phyloP scores from a whole-genome alignment of 139 green algal species.

The Volvox africanus region DNA sequence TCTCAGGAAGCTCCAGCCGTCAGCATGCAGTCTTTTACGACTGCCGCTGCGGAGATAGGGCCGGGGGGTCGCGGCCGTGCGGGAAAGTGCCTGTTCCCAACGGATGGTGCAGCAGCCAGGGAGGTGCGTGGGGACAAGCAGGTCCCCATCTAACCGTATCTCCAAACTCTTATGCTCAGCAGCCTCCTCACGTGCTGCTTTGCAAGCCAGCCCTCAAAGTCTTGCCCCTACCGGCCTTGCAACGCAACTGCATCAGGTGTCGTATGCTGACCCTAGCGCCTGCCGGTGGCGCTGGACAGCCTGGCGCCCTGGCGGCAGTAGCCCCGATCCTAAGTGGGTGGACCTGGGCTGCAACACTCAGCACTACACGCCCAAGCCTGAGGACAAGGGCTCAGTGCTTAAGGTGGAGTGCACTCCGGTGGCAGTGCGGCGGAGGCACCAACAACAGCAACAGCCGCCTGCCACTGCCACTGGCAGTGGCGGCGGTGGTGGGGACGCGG shows the following conservation, averaged over 20 bases:
- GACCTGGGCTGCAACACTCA: conserved; percentile 53
- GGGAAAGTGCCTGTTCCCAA: too few species aligned
- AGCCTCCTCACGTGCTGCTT: too few species aligned
- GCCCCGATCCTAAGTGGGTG: conserved; percentile 36
- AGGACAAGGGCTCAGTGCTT: conserved; percentile 74
- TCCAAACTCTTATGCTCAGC: too few species aligned
- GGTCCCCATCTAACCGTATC: too few species aligned
- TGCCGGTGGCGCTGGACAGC: conserved; percentile 54
- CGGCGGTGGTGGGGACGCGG: neutral
- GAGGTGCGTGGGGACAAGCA: too few species aligned
- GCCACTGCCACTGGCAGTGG: neutral
- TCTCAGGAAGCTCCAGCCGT: neutral
- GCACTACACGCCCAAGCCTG: conserved; percentile 68
- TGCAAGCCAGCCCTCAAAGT: too few species aligned
- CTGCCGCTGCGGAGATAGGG: too few species aligned
- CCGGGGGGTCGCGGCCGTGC: too few species aligned
- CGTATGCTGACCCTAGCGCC: conserved; percentile 65
- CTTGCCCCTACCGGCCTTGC: too few species aligned
- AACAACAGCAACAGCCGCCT: neutral
- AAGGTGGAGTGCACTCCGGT: conserved; percentile 75
- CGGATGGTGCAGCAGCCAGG: too few species aligned
- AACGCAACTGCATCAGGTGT: neutral
- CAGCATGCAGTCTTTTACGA: too few species aligned
- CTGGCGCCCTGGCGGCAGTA: conserved; percentile 17
- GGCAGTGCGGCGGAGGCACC: neutral